These are phyloP conservation scores for Tylopilus rubrobrunneus DNA, from an alignment of 768 basidiomycete species.

Conservation along the genomic window DNA sequence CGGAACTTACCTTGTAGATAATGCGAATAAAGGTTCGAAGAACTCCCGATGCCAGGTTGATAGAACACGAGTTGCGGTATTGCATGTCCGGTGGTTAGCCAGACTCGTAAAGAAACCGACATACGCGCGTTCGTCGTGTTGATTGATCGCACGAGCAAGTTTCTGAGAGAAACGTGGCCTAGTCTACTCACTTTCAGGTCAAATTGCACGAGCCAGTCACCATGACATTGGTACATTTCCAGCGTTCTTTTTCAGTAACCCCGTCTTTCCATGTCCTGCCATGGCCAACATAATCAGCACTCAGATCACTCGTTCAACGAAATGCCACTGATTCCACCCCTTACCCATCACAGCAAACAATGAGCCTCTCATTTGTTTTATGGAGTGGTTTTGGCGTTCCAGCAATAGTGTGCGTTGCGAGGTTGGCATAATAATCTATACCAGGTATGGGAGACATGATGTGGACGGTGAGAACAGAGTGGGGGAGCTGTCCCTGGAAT, in stretches of 20 bases:
- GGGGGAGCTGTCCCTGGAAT: neutral
- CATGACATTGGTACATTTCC: conserved; percentile 54
- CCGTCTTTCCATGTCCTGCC: conserved; percentile 74
- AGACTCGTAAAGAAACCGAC: conserved; percentile 9
- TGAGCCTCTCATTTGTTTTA: conserved; percentile 50
- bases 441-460: conserved; percentile 15
- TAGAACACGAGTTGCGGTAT: conserved; percentile 64
- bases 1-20: conserved; percentile 52
- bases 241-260: conserved; percentile 37
- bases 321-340: conserved; percentile 13
- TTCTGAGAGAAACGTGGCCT: conserved; percentile 33
- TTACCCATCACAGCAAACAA: conserved; percentile 76
- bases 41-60: conserved; percentile 59
- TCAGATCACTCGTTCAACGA: neutral
- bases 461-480: neutral
- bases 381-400: neutral
- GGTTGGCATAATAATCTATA: neutral
- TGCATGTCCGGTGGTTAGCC: too few relatives aligned
- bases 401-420: neutral
- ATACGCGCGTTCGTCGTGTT: conserved; percentile 42
- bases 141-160: conserved; percentile 49
- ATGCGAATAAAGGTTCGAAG: conserved; percentile 52
- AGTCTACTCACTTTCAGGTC: neutral
- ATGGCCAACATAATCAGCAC: neutral
- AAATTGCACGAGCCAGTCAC: conserved; percentile 29